These are phyloP conservation scores for Aspergillus oerlinghausenensis DNA, from an alignment of 2,329 filamentous ascomycete species.

Conservation along the genomic window DNA sequence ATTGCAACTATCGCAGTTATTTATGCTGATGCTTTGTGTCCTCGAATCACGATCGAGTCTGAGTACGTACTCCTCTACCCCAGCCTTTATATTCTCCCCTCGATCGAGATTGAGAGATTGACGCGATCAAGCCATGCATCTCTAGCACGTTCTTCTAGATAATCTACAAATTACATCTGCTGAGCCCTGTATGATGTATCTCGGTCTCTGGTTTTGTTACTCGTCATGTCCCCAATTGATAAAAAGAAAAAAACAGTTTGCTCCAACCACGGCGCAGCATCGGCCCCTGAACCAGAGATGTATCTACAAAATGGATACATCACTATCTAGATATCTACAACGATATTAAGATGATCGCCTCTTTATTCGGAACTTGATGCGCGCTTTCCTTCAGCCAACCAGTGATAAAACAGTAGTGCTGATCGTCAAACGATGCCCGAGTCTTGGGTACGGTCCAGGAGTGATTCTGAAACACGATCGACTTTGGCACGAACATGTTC, in stretches of 20 bases:
- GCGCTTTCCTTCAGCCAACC: neutral
- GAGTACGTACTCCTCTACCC: neutral
- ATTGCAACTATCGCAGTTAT: neutral
- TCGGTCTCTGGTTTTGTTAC: neutral
- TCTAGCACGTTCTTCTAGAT: neutral
- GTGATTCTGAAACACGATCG: neutral
- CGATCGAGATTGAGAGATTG: neutral
- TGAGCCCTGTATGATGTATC: neutral
- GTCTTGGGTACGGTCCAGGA: neutral
- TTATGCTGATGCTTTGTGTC: neutral
- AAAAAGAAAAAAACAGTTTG: neutral
- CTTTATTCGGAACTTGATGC: neutral
- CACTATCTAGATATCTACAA: no score
- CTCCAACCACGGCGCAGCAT: neutral
- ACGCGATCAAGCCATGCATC: neutral
- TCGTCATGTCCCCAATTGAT: neutral
- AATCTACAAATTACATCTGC: neutral
- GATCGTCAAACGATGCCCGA: neutral
- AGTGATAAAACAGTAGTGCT: neutral
- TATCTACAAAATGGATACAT: neutral
- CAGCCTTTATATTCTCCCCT: neutral
- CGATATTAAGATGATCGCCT: neutral
- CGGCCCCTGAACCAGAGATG: conserved; percentile 5
- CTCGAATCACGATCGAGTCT: neutral
- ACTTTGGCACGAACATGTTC: neutral